A percentile compares a stretch with the other conserved stretches of the same genome.
phyloP scores from a whole-genome alignment of 192 early-diverging fungal species.

The Gaertneriomyces sp. region DNA sequence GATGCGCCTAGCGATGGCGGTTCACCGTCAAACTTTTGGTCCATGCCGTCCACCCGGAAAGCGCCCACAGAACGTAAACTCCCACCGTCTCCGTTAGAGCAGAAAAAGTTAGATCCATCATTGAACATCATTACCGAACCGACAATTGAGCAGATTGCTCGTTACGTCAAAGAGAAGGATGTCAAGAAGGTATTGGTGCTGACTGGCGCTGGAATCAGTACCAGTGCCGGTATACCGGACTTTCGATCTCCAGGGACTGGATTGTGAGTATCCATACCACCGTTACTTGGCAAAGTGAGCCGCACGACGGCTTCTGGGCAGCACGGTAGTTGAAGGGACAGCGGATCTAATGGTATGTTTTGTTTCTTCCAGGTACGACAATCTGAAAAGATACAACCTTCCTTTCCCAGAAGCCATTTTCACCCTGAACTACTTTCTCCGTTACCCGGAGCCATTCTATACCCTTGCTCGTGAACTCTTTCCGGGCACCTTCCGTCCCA shows the following conservation, averaged over 20 bases:
- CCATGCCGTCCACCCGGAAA: background rate
- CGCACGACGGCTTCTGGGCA: too few relatives aligned
- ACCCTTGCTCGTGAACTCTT: constrained; percentile 85
- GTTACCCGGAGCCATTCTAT: constrained; percentile 83
- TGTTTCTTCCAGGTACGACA: constrained; percentile 47
- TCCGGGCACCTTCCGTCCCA: constrained; percentile 72
- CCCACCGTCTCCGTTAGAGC: constrained; percentile 1
- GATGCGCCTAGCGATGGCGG: too few relatives aligned
- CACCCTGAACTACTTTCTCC: constrained; percentile 82
- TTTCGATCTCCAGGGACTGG: constrained; percentile 91
- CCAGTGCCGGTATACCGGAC: constrained; percentile 76
- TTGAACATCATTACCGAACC: constrained; percentile 28
- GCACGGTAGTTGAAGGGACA: background rate
- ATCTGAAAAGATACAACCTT: constrained; percentile 80
- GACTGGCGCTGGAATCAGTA: constrained; percentile 46
- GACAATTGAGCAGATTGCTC: constrained; percentile 12
- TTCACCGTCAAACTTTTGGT: too few relatives aligned
- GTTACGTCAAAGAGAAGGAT: constrained; percentile 16
- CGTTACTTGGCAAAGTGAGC: background rate
- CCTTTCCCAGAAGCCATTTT: constrained; percentile 96
- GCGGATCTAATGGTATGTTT: constrained; percentile 3
- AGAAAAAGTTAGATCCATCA: constrained; percentile 16
- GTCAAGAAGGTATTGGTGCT: constrained; percentile 25
- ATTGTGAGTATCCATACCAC: constrained; percentile 51
- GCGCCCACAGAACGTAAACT: background rate